These are phyloP conservation scores for Cyberlindnera maritima DNA, from an alignment of 805 yeast genomes.

Conservation along the genomic window DNA sequence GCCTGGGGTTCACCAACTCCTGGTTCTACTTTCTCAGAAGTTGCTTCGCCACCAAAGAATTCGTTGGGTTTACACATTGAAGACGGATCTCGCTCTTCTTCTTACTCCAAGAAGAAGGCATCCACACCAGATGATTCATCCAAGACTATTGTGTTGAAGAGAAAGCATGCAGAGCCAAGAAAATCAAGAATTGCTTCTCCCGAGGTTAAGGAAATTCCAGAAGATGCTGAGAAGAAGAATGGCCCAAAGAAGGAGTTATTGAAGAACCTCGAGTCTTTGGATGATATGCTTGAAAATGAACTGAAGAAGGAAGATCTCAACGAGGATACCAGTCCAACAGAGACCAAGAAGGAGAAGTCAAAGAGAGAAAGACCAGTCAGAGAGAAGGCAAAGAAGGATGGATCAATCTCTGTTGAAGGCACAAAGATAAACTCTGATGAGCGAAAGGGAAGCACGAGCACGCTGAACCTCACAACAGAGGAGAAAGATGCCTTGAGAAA, in stretches of 20 bases:
- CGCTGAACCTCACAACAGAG: background rate
- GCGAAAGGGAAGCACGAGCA: background rate
- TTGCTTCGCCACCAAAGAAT: constrained; percentile 17
- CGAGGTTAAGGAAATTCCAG: background rate
- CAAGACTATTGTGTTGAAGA: constrained; percentile 16
- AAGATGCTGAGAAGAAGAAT: background rate
- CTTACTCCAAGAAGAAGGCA: constrained; percentile 8
- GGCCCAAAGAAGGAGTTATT: background rate
- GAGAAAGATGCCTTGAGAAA: background rate
- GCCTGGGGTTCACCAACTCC: constrained; percentile 15
- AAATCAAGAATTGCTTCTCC: constrained; percentile 4
- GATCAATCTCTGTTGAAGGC: background rate
- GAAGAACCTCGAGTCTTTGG: background rate
- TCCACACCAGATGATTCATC: background rate
- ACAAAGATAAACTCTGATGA: background rate
- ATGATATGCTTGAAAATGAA: background rate
- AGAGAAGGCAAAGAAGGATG: background rate
- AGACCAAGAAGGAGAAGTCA: background rate
- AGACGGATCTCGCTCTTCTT: constrained; percentile 2
- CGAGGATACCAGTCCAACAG: background rate
- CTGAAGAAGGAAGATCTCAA: background rate
- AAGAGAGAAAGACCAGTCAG: background rate
- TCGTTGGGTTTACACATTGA: constrained; percentile 8
- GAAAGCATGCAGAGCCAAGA: constrained; percentile 12
- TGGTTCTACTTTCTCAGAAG: constrained; percentile 3